Base-by-base conservation (phyloP, 2,329 filamentous ascomycete species). In the Chaetomiaceae sp. region DNA sequence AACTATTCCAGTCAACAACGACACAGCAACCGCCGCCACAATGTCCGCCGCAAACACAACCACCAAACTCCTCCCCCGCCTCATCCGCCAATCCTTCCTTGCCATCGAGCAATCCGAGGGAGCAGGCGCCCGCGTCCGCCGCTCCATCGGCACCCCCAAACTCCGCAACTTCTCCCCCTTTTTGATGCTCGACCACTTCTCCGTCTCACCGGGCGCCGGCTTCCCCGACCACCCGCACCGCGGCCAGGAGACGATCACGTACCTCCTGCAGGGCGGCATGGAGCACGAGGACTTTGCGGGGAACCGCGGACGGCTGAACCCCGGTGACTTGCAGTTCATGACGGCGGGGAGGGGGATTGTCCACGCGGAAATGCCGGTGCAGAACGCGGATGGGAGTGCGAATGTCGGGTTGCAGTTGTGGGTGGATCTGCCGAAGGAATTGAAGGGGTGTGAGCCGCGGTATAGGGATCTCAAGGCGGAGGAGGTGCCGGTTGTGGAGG, bases 261-360 rank as follows among this genome's bases (percentile, higher is more conserved):
- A 96, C 69, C 78, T 97, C 27, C 78, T 97, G n/a, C 74, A 80
- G 14, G 92, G 92, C 60, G 89, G 82, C 3, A 84, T 95, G 55
- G 90, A 96, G 72, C 91, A 96, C 66, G 91, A 96, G 73, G 91
- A 96, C 70, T 96, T 96, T 63, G 85, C 89, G 2, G 91, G 91
- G 12, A 85, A 94, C 73, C 80, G 80, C 46, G 94, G 92, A 54
- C 94, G 88, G 3, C 89, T 97, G 62, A 79, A 86, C 56, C 73
- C 87, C 0, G 92, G 92, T n/a, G 92, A 96, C 68, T 74, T 97
- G 44, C 92, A 97, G 68, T 97, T 97, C 78, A 97, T 97, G 94
- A 96, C 92, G 0, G 92, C 92, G 1, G 92, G 92, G 4, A 77
- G 80, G 19, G 92, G 92, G 38, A 95, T 97, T 64, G 88, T 96